Base-by-base conservation (phyloP, 768 basidiomycete genomes). In the Mycena leptocephala region DNA sequence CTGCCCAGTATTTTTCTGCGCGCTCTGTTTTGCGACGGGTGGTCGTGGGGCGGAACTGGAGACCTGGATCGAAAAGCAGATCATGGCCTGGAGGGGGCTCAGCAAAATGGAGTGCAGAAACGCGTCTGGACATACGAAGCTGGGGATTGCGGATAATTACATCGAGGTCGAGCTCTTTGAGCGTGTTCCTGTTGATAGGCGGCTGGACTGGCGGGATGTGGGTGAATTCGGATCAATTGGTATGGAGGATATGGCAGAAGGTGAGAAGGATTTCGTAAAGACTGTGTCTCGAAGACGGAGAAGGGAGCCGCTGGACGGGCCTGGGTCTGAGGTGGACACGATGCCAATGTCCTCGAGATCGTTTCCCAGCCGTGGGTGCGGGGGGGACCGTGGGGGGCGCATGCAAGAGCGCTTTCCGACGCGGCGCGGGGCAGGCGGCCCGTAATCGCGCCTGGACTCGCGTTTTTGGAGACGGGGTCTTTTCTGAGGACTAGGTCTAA, bases 141-240 rank as follows among this genome's bases (percentile, higher is more conserved):
- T 97, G 96, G 28, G 96, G 95, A 83, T 97, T 97, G 61, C 95
- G 92, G 71, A 98, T 89, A 79, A 98, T 97, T 67, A 94, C 92
- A 72, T 94, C 91, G 24, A 98, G 87, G 83, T 98, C 96, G 64
- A 98, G 88, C 81, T 97, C 95, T 80, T 92, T 93, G 79, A 98
- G 88, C 1, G 96, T 96, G 55, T 93, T 91, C 46, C 95, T 90
- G 80, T 95, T 97, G 82, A 98, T 95, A 53, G 94, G 90, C 0
- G 97, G 96, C 37, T 89, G 88, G 53, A 90, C 85, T 41, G 94
- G 87, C 9, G 95, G 95, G 74, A 95, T 91, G 76, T 93, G 90
- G 4, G 91, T 87, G 89, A 85, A 77, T 81, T 85, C 72, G 85
- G 81, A 81, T 89, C 89, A 81, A 90, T 76, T 78, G 89, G 80